Percentiles rank a stretch among this genome's conserved stretches.
phyloP scores from a whole-genome alignment of 805 yeast genomes.

The Millerago galiae region DNA sequence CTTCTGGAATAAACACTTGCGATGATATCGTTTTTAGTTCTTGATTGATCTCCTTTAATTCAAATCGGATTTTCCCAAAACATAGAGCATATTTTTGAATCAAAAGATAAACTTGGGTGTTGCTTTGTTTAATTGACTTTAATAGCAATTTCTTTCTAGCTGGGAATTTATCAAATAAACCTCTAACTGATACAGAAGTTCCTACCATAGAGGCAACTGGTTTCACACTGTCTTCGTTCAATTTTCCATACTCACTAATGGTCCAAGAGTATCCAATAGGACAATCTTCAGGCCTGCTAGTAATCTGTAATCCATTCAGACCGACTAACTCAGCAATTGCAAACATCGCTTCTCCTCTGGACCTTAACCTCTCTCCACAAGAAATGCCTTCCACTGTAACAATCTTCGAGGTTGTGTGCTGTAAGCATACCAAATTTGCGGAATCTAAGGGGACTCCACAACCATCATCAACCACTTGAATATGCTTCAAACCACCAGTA shows the following conservation, averaged over 20 bases:
- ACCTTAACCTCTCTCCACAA: slow-evolving; percentile 33
- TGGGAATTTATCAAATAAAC: slow-evolving; percentile 27
- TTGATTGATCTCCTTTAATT: slow-evolving; percentile 6
- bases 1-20: not conserved
- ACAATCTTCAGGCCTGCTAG: slow-evolving; percentile 26
- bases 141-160: slow-evolving; percentile 27
- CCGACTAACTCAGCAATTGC: slow-evolving; percentile 27
- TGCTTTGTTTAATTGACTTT: slow-evolving; percentile 11
- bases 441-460: slow-evolving; percentile 29
- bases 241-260: not conserved
- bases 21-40: not conserved
- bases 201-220: slow-evolving; percentile 24
- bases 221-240: slow-evolving; percentile 39
- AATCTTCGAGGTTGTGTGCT: slow-evolving; percentile 39
- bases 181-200: slow-evolving; percentile 28
- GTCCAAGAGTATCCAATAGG: slow-evolving; percentile 1
- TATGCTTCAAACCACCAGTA: slow-evolving; percentile 52
- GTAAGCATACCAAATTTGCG: slow-evolving; percentile 29
- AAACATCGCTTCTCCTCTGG: slow-evolving; percentile 44
- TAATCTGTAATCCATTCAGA: slow-evolving; percentile 21
- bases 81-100: slow-evolving; percentile 27
- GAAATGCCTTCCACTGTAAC: slow-evolving; percentile 24
- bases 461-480: slow-evolving; percentile 50
- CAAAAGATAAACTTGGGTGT: slow-evolving; percentile 14
- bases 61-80: slow-evolving; percentile 27